Evolutionary conservation across 179 eudicot species (phyloP).

Genomic region (Silene coronaria): DNA sequence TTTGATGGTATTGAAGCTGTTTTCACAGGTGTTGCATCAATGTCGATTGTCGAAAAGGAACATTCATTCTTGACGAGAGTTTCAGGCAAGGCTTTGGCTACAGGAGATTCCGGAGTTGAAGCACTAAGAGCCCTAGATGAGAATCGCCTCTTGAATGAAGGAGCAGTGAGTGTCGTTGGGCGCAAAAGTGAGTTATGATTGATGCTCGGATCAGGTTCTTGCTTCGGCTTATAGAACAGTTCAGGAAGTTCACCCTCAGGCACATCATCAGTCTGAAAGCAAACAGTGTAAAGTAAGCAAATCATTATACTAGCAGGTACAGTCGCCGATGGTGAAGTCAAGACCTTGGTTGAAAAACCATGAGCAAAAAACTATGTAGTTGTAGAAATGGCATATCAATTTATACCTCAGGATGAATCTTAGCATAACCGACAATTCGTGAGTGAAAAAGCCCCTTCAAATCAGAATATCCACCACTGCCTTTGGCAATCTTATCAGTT

Average conservation of each 20-base stretch:
- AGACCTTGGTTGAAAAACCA: too few relatives aligned
- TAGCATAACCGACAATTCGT: constrained; percentile 41
- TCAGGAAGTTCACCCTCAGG: constrained; percentile 70
- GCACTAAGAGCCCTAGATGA: constrained; percentile 27
- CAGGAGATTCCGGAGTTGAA: constrained; percentile 13
- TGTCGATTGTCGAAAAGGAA: constrained; percentile 1
- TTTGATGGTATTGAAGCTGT: neutral
- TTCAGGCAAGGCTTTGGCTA: constrained; percentile 20
- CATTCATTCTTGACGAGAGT: constrained; percentile 37
- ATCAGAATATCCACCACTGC: constrained; percentile 29
- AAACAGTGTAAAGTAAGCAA: constrained; percentile 9
- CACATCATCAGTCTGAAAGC: constrained; percentile 54
- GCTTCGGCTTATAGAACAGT: constrained; percentile 45
- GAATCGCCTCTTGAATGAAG: constrained; percentile 47
- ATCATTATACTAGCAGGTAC: too few relatives aligned
- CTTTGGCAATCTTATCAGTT: constrained; percentile 27
- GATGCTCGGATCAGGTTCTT: constrained; percentile 19
- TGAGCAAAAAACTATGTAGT: neutral
- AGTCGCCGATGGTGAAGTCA: neutral
- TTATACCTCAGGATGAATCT: constrained; percentile 56
- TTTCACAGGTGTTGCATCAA: constrained; percentile 34
- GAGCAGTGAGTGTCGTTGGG: constrained; percentile 47
- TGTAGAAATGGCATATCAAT: neutral
- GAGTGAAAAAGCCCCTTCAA: constrained; percentile 49
- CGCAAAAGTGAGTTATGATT: constrained; percentile 12